Evolutionary conservation across 2,329 filamentous ascomycete genomes (phyloP).

Genomic region (Zalaria sp.): DNA sequence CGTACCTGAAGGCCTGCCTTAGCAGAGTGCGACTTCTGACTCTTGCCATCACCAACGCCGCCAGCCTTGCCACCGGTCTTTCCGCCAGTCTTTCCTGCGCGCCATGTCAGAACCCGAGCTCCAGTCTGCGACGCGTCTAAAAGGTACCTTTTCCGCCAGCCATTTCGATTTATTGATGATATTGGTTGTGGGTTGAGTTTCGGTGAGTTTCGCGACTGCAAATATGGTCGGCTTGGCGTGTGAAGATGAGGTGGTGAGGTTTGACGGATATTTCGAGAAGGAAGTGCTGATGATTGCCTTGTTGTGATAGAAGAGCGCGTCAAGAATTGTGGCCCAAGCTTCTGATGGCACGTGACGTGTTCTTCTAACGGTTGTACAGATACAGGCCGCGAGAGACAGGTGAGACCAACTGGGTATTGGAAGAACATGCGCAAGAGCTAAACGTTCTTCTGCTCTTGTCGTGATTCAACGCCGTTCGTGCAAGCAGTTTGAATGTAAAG

Average conservation of each 20-base stretch:
- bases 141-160: slow-evolving; percentile 84
- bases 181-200: background rate
- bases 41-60: slow-evolving; percentile 63
- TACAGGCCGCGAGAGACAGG: background rate
- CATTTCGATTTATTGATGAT: slow-evolving; percentile 28
- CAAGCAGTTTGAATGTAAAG: too few species aligned
- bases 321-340: background rate
- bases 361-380: background rate
- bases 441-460: too few species aligned
- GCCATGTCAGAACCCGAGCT: slow-evolving; percentile 8
- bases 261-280: background rate
- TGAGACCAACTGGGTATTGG: background rate
- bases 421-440: background rate
- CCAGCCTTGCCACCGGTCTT: slow-evolving; percentile 74
- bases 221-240: background rate
- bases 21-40: slow-evolving; percentile 84
- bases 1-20: slow-evolving; percentile 92
- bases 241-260: background rate
- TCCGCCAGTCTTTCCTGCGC: slow-evolving; percentile 50
- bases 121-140: slow-evolving; percentile 11
- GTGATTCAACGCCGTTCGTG: too few species aligned
- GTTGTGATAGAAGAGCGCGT: background rate
- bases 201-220: background rate
- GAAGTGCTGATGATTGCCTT: background rate
- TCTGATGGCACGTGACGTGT: background rate